Percentiles rank a stretch among this genome's conserved stretches.
These are phyloP conservation scores for Fusarium camptoceras DNA, from an alignment of 2,329 filamentous ascomycete species.

Conservation along the genomic window DNA sequence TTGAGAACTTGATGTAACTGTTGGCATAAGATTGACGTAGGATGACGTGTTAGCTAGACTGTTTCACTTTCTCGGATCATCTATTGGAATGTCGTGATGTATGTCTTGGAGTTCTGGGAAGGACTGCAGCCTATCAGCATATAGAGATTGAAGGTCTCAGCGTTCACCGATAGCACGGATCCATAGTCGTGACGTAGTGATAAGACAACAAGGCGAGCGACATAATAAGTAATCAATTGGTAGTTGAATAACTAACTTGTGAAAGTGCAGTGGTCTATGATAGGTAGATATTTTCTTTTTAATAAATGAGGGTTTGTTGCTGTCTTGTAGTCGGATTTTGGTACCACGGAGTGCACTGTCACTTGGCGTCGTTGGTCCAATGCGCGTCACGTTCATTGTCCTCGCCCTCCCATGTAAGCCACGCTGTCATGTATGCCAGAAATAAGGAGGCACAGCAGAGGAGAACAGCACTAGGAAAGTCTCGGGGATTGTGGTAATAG, in stretches of 20 bases:
- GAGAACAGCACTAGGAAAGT: background rate
- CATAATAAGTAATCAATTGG: too few relatives aligned
- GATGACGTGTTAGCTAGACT: background rate
- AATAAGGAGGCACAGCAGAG: accelerated
- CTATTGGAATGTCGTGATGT: background rate
- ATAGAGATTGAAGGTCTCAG: background rate
- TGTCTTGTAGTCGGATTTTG: too few relatives aligned
- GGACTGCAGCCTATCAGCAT: background rate
- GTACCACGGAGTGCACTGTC: too few relatives aligned
- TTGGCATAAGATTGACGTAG: background rate
- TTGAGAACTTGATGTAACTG: background rate
- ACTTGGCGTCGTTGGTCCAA: too few relatives aligned
- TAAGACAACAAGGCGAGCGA: background rate
- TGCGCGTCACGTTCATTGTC: background rate
- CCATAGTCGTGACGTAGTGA: accelerated
- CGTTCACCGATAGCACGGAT: background rate
- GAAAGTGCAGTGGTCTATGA: too few relatives aligned
- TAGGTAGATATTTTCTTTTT: too few relatives aligned
- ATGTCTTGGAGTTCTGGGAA: background rate
- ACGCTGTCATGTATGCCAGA: background rate
- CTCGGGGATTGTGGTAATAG: background rate
- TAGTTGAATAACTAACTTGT: too few relatives aligned
- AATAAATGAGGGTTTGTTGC: too few relatives aligned
- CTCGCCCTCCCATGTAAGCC: background rate
- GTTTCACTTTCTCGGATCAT: background rate